Percentiles rank a stretch among this genome's conserved stretches.
phyloP scores from a whole-genome alignment of 495 filamentous ascomycete genomes.

The Hypoxylon lienhwacheense region DNA sequence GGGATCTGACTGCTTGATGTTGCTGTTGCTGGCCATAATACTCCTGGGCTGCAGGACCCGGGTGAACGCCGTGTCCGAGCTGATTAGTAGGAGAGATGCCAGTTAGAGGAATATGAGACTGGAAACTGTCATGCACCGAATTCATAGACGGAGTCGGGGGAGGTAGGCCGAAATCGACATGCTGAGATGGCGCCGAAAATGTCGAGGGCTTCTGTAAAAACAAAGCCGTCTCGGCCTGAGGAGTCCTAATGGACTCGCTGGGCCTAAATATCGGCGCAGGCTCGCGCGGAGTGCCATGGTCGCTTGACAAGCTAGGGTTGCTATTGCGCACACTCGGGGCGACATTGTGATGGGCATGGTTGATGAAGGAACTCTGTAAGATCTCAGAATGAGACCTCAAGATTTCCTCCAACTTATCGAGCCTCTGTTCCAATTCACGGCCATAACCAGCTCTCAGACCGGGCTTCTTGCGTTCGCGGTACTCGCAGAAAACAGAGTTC shows the following conservation, averaged over 20 bases:
- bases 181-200: slow-evolving; percentile 35
- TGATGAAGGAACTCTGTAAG: slow-evolving; percentile 42
- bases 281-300: slow-evolving; percentile 52
- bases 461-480: slow-evolving; percentile 84
- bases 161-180: slow-evolving; percentile 43
- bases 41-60: slow-evolving; percentile 44
- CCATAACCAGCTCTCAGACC: slow-evolving; percentile 84
- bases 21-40: slow-evolving; percentile 47
- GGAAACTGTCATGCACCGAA: slow-evolving; percentile 42
- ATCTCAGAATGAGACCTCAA: slow-evolving; percentile 54
- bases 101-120: slow-evolving; percentile 38
- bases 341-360: slow-evolving; percentile 46
- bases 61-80: slow-evolving; percentile 32
- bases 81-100: slow-evolving; percentile 45
- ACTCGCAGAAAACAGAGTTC: slow-evolving; percentile 76
- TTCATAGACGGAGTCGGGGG: slow-evolving; percentile 36
- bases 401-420: slow-evolving; percentile 60
- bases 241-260: slow-evolving; percentile 50
- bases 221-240: slow-evolving; percentile 62
- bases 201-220: slow-evolving; percentile 63
- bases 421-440: slow-evolving; percentile 79
- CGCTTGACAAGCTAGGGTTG: slow-evolving; percentile 48
- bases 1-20: slow-evolving; percentile 48
- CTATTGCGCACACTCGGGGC: slow-evolving; percentile 52
- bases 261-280: slow-evolving; percentile 44